These are phyloP conservation scores for Aureobasidium mangrovei DNA, from an alignment of 2,329 filamentous ascomycete genomes.

Conservation along the genomic window DNA sequence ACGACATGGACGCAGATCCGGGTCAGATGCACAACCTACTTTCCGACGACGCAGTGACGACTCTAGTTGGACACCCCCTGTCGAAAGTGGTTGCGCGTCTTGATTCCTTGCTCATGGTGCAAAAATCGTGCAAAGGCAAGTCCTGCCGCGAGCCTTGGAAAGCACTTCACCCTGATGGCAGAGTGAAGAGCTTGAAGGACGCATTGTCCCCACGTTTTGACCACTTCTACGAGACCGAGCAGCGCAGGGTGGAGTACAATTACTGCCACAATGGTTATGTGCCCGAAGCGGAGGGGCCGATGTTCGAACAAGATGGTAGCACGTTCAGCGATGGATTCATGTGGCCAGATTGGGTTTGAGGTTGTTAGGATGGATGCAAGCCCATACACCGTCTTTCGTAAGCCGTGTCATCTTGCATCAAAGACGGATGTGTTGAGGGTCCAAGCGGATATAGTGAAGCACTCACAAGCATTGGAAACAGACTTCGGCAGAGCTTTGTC, in stretches of 20 bases:
- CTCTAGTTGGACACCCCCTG: neutral
- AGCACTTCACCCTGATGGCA: conserved; percentile 24
- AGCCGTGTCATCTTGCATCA: too few species aligned
- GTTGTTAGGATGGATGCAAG: neutral
- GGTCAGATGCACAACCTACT: conserved; percentile 17
- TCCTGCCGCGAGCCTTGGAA: conserved; percentile 26
- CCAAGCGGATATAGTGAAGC: too few species aligned
- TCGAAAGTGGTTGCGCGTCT: conserved; percentile 18
- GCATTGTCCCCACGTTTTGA: conserved; percentile 24
- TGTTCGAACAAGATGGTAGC: neutral
- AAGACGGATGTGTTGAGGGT: too few species aligned
- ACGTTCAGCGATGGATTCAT: neutral
- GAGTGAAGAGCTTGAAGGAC: conserved; percentile 21
- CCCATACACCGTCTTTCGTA: too few species aligned
- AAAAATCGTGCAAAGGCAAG: conserved; percentile 27
- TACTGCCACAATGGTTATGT: conserved; percentile 14
- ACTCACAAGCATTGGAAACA: too few species aligned
- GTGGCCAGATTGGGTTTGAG: conserved; percentile 8
- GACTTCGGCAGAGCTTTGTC: too few species aligned
- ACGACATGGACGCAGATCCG: conserved; percentile 34
- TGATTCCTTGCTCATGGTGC: conserved; percentile 26
- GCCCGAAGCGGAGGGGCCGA: conserved; percentile 12
- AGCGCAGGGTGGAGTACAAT: conserved; percentile 36
- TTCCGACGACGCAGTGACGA: neutral
- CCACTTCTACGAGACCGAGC: conserved; percentile 25